Percentiles rank a stretch among this genome's conserved stretches.
Evolutionary conservation across 2,329 filamentous ascomycete genomes (phyloP).

Genomic region (Ophioceras dolichostomum): DNA sequence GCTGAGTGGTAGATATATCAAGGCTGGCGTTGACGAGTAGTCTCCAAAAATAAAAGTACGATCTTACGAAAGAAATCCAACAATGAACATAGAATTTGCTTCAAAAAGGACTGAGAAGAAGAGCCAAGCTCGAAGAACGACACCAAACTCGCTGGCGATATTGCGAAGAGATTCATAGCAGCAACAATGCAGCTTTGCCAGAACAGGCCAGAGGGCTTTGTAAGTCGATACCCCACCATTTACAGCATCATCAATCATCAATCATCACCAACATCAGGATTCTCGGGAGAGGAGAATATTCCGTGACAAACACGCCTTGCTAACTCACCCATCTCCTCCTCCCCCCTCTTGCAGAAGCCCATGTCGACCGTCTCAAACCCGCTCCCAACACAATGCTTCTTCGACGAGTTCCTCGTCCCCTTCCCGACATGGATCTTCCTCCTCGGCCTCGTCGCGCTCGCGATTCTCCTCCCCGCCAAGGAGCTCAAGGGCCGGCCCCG

Average conservation of each 20-base stretch:
- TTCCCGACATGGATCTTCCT: constrained; percentile 13
- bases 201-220: constrained; percentile 5
- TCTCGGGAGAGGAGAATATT: not conserved
- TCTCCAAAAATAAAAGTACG: too few relatives aligned
- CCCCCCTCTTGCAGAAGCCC: not conserved
- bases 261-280: not conserved
- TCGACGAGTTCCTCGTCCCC: constrained; percentile 12
- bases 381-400: constrained; percentile 15
- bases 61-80: too few relatives aligned
- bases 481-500: constrained; percentile 1
- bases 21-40: too few relatives aligned
- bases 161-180: too few relatives aligned
- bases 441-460: constrained; percentile 6
- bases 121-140: too few relatives aligned
- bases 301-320: not conserved
- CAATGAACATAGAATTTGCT: too few relatives aligned
- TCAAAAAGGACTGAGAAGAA: too few relatives aligned
- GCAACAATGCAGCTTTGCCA: constrained; percentile 3
- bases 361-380: constrained; percentile 5
- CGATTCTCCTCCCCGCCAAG: constrained; percentile 6
- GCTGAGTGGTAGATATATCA: too few relatives aligned
- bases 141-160: too few relatives aligned
- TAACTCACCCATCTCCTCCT: too few relatives aligned
- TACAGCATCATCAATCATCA: not conserved
- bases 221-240: not conserved